phyloP scores from a whole-genome alignment of 352 stramenopile species.

The Phytophthora meadii region DNA sequence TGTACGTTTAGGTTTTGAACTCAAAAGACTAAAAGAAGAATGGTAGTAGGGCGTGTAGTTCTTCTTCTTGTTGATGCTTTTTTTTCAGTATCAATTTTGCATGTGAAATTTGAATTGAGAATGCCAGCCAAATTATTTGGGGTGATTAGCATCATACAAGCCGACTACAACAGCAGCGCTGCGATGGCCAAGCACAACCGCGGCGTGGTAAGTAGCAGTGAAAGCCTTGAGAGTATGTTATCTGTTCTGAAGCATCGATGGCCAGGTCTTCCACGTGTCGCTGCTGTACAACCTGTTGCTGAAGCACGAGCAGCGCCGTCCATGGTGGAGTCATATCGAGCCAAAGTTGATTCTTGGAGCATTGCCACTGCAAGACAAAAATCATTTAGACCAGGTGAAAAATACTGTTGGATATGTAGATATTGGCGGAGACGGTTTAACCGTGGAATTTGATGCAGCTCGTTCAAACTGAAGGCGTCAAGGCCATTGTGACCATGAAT shows the following conservation, averaged over 20 bases:
- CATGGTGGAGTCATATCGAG: slow-evolving; percentile 82
- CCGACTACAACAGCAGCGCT: too few relatives aligned
- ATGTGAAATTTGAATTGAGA: too few relatives aligned
- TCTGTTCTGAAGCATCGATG: slow-evolving; percentile 3
- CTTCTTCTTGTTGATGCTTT: too few relatives aligned
- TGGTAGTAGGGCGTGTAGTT: too few relatives aligned
- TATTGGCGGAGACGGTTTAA: not conserved
- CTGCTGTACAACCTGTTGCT: slow-evolving; percentile 79
- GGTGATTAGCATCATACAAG: too few relatives aligned
- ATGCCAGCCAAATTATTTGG: too few relatives aligned
- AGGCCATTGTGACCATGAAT: slow-evolving; percentile 84
- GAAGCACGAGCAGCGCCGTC: slow-evolving; percentile 48
- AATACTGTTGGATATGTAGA: not conserved
- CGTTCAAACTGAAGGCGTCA: slow-evolving; percentile 59
- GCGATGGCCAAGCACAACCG: slow-evolving; percentile 29
- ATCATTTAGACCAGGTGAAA: slow-evolving; percentile 52
- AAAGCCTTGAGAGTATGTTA: not conserved
- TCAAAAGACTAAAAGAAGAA: too few relatives aligned
- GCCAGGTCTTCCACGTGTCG: slow-evolving; percentile 78
- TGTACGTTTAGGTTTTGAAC: slow-evolving; percentile 12
- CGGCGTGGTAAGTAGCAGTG: slow-evolving; percentile 37
- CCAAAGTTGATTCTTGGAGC: slow-evolving; percentile 71
- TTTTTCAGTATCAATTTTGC: too few relatives aligned
- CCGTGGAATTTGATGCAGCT: slow-evolving; percentile 36
- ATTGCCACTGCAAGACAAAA: slow-evolving; percentile 64